These are phyloP conservation scores for Ajuga reptans DNA, from an alignment of 305 asterid genomes.

Conservation along the genomic window DNA sequence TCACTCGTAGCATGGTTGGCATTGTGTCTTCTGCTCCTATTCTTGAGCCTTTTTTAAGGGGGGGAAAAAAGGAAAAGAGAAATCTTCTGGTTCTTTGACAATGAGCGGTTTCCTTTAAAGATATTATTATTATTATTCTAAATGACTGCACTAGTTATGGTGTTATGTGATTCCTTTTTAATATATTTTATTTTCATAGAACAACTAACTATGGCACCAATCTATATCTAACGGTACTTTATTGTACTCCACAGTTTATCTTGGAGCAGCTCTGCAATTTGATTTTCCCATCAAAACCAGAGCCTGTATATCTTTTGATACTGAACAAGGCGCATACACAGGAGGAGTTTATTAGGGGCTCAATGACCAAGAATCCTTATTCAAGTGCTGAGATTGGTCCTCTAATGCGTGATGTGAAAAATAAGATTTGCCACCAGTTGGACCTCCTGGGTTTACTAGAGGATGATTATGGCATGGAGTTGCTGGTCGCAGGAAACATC, in stretches of 20 bases:
- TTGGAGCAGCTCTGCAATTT: conserved; percentile 99
- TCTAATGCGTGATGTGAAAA: conserved; percentile 99
- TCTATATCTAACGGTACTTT: conserved; percentile 20
- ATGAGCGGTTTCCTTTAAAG: neutral
- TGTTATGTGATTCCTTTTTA: neutral
- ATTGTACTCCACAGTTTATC: conserved; percentile 59
- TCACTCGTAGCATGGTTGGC: conserved; percentile 10
- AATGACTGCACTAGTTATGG: conserved; percentile 1
- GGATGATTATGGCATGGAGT: conserved; percentile 98
- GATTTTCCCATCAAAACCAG: conserved; percentile 91
- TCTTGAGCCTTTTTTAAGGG: neutral
- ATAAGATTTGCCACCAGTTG: conserved; percentile 96
- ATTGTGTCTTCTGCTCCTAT: neutral
- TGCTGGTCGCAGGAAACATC: conserved; percentile 89
- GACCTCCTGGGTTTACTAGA: conserved; percentile 91
- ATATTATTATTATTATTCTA: neutral
- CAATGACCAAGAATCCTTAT: conserved; percentile 98
- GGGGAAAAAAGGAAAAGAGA: no score
- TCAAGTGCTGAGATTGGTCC: conserved; percentile 97
- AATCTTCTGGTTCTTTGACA: neutral
- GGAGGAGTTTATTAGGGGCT: conserved; percentile 98
- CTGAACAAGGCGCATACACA: conserved; percentile 96
- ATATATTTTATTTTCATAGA: conserved; percentile 9
- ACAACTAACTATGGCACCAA: neutral
- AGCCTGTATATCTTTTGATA: conserved; percentile 68